These are phyloP conservation scores for Suillus discolor DNA, from an alignment of 768 basidiomycete species.

Conservation along the genomic window DNA sequence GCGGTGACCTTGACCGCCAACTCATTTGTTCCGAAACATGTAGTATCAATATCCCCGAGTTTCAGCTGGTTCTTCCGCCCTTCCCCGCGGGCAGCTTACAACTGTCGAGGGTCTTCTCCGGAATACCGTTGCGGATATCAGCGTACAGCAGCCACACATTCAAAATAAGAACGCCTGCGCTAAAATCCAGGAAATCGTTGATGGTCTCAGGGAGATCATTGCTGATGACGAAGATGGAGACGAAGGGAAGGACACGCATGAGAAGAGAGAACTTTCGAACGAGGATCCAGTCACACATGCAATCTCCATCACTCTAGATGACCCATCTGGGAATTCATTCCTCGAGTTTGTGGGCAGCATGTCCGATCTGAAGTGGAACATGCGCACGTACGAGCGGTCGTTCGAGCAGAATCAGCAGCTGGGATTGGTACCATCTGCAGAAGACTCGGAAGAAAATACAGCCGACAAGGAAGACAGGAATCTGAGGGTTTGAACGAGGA, in stretches of 20 bases:
- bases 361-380: constrained; percentile 91
- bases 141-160: constrained; percentile 77
- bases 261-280: constrained; percentile 31
- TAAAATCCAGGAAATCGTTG: constrained; percentile 78
- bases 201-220: constrained; percentile 62
- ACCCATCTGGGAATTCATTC: constrained; percentile 97
- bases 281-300: constrained; percentile 59
- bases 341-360: constrained; percentile 86
- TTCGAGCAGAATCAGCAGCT: constrained; percentile 78
- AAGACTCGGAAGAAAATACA: constrained; percentile 22
- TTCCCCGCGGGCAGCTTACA: constrained; percentile 92
- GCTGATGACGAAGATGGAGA: constrained; percentile 55
- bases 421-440: constrained; percentile 65
- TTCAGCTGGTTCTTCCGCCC: constrained; percentile 88
- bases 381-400: constrained; percentile 80
- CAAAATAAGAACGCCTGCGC: constrained; percentile 71
- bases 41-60: constrained; percentile 83
- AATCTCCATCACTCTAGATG: constrained; percentile 87
- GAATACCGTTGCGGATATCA: constrained; percentile 80
- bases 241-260: constrained; percentile 31
- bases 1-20: constrained; percentile 87
- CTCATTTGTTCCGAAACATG: constrained; percentile 87
- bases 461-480: constrained; percentile 19
- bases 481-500: constrained; percentile 70
- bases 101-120: constrained; percentile 92